These are phyloP conservation scores for Theobroma cacao DNA, from an alignment of 345 rosid genomes.

Conservation along the genomic window DNA sequence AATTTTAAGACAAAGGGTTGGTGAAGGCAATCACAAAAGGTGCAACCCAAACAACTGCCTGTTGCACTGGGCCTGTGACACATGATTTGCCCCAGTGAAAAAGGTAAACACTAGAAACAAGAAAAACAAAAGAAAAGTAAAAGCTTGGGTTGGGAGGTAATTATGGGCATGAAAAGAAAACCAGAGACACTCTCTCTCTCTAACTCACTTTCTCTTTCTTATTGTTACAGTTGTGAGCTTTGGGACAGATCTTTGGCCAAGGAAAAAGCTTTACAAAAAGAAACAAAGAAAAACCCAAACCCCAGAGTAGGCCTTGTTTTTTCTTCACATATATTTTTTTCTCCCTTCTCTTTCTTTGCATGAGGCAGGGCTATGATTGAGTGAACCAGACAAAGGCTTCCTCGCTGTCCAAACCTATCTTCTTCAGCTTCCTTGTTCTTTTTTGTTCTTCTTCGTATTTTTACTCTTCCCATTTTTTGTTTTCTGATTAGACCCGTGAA, in stretches of 20 bases:
- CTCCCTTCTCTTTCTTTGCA: conserved; percentile 26
- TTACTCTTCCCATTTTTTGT: conserved; percentile 5
- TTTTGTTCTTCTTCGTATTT: neutral
- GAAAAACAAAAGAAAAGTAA: conserved; percentile 22
- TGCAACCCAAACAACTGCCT: conserved; percentile 25
- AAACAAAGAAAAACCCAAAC: conserved; percentile 39
- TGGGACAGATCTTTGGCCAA: conserved; percentile 42
- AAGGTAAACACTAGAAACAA: conserved; percentile 34
- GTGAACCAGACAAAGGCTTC: conserved; percentile 33
- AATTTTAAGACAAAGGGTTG: conserved; percentile 8
- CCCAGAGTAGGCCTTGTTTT: conserved; percentile 22
- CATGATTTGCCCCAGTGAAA: conserved; percentile 52
- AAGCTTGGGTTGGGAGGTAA: conserved; percentile 36
- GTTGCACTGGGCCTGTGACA: conserved; percentile 41
- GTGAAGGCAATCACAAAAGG: conserved; percentile 29
- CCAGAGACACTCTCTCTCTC: conserved; percentile 22
- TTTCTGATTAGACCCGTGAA: conserved; percentile 35
- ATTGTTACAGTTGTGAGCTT: neutral
- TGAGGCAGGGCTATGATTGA: conserved; percentile 22
- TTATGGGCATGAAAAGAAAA: conserved; percentile 41
- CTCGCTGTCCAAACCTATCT: conserved; percentile 22
- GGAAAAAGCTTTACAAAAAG: conserved; percentile 38
- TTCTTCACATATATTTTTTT: neutral
- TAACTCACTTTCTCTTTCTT: conserved; percentile 22
- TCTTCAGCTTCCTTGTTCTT: conserved; percentile 21